Evolutionary conservation across 352 stramenopile species (phyloP).

Genomic region (Phytophthora syringae): DNA sequence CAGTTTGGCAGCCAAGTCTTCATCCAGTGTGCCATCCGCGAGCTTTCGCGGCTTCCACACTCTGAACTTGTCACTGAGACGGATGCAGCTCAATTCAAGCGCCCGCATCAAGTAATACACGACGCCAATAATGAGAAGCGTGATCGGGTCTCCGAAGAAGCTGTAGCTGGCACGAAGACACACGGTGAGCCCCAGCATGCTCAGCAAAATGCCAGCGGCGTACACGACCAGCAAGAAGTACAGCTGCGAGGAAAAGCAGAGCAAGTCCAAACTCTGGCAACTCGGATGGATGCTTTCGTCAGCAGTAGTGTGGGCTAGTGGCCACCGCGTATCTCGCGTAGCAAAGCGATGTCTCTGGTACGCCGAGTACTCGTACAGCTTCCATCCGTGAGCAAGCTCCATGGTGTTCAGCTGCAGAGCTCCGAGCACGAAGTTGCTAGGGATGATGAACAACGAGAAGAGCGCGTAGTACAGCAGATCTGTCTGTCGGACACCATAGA

Average conservation of each 20-base stretch:
- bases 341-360: conserved; percentile 97
- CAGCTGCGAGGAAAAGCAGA: conserved; percentile 96
- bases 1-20: conserved; percentile 96
- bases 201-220: conserved; percentile 87
- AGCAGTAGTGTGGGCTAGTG: conserved; percentile 69
- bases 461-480: conserved; percentile 96
- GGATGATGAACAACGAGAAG: conserved; percentile 96
- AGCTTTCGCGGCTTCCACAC: conserved; percentile 94
- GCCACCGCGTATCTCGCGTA: conserved; percentile 94
- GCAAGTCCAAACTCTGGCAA: conserved; percentile 94
- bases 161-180: conserved; percentile 94
- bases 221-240: conserved; percentile 93
- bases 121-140: conserved; percentile 90
- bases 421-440: conserved; percentile 94
- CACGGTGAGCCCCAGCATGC: conserved; percentile 94
- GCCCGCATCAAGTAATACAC: conserved; percentile 81
- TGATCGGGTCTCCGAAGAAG: conserved; percentile 92
- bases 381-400: conserved; percentile 97
- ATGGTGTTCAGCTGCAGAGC: conserved; percentile 96
- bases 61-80: conserved; percentile 76
- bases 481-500: conserved; percentile 94
- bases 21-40: conserved; percentile 93
- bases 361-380: conserved; percentile 97
- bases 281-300: conserved; percentile 94
- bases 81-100: conserved; percentile 64